Percentiles rank a stretch among this genome's conserved stretches.
Conservation (phyloP, 495 filamentous ascomycete species). For the Hyaloscypha finlandica region DNA sequence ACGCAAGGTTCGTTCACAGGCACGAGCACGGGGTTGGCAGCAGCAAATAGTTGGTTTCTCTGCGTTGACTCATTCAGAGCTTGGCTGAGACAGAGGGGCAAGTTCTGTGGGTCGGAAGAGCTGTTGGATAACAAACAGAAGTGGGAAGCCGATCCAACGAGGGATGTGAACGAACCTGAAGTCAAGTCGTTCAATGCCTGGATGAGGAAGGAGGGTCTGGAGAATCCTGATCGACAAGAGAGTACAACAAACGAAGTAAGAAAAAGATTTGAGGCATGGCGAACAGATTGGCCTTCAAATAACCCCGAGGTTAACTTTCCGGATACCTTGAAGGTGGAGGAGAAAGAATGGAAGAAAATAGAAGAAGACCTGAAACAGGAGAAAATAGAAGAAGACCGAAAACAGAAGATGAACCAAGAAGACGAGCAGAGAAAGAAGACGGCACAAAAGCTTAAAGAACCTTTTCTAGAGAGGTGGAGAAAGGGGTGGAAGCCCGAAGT, state of each 20-base stretch:
- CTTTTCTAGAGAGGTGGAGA: conserved; percentile 10
- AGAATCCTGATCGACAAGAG: conserved; percentile 11
- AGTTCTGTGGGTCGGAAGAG: conserved; percentile 7
- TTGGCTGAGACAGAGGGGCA: conserved; percentile 3
- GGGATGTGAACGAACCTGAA: conserved; percentile 3
- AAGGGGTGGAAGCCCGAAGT: neutral
- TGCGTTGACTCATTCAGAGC: conserved; percentile 11
- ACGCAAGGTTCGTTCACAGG: too few relatives aligned
- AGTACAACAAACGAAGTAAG: neutral
- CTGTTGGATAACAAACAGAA: conserved; percentile 8
- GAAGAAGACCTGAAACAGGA: neutral
- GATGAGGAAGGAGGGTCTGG: conserved; percentile 5
- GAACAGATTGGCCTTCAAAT: neutral
- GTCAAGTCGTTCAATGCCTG: conserved; percentile 8
- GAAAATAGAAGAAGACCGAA: neutral
- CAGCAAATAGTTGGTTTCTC: neutral
- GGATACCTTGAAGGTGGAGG: neutral
- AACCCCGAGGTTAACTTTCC: neutral
- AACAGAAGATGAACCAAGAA: conserved; percentile 10
- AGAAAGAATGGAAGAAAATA: conserved; percentile 2
- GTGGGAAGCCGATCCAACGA: conserved; percentile 1
- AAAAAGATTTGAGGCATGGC: conserved; percentile 4
- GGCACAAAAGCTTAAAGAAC: conserved; percentile 6
- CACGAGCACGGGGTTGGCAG: neutral
- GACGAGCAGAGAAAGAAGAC: conserved; percentile 1